phyloP scores from a whole-genome alignment of 2,329 filamentous ascomycete genomes.

The Xylariales sp. region DNA sequence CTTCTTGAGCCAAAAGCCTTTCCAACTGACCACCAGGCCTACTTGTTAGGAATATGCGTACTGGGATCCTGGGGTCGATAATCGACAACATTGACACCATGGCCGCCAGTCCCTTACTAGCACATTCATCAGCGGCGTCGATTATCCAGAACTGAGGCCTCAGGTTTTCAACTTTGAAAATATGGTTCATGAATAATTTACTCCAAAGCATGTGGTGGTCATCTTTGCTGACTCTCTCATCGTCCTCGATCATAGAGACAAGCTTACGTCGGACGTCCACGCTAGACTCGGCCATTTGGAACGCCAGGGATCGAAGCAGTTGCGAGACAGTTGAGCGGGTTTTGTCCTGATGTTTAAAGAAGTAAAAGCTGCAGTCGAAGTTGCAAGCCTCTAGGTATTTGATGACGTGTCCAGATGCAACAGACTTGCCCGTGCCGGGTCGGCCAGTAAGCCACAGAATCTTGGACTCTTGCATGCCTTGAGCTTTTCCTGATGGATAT shows the following conservation, averaged over 20 bases:
- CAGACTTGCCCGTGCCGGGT: slow-evolving; percentile 16
- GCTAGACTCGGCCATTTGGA: slow-evolving; percentile 28
- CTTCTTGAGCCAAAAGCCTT: not conserved
- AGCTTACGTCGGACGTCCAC: slow-evolving; percentile 18
- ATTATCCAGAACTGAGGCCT: slow-evolving; percentile 28
- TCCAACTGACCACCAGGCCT: not conserved
- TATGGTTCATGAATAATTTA: slow-evolving; percentile 26
- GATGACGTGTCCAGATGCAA: slow-evolving; percentile 10
- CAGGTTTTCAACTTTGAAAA: slow-evolving; percentile 20
- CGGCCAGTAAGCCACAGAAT: slow-evolving; percentile 24
- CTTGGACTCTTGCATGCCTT: not conserved
- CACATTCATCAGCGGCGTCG: slow-evolving; percentile 31
- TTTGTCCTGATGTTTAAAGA: slow-evolving; percentile 17
- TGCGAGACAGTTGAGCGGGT: slow-evolving; percentile 10
- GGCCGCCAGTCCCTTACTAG: not conserved
- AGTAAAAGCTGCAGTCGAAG: slow-evolving; percentile 13
- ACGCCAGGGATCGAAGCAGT: slow-evolving; percentile 24
- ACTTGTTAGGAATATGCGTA: slow-evolving; percentile 24
- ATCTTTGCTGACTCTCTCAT: slow-evolving; percentile 17
- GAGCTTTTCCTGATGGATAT: too few species aligned
- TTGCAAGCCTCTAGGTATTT: slow-evolving; percentile 10
- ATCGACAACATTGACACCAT: slow-evolving; percentile 18
- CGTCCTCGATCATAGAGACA: slow-evolving; percentile 17
- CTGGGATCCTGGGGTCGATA: slow-evolving; percentile 17
- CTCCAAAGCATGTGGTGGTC: slow-evolving; percentile 27